phyloP scores from a whole-genome alignment of 441 rosid genomes.

The Lepidium campestre region DNA sequence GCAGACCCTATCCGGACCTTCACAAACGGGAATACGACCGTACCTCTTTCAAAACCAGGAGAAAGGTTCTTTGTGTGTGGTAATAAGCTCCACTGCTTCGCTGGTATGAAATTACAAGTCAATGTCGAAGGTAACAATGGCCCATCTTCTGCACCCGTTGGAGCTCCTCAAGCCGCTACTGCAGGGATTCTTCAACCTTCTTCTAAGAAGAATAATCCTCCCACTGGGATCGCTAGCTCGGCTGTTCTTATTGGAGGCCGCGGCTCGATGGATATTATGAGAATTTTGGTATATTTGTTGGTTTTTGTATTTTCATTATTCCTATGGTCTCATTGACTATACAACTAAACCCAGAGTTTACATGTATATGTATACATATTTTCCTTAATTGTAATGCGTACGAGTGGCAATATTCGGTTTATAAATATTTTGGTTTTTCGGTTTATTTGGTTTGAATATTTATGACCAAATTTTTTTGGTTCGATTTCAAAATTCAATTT shows the following conservation, averaged over 20 bases:
- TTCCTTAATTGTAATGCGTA: neutral
- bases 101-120: conserved; percentile 84
- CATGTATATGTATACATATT: neutral
- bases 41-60: conserved; percentile 55
- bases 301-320: conserved; percentile 15
- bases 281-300: neutral
- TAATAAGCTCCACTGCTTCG: conserved; percentile 59
- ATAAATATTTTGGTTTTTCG: neutral
- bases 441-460: neutral
- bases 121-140: conserved; percentile 35
- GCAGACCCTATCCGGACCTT: conserved; percentile 38
- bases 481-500: too few species aligned
- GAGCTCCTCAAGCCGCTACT: conserved; percentile 47
- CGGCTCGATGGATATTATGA: neutral
- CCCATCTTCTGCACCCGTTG: conserved; percentile 41
- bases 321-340: neutral
- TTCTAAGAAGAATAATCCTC: conserved; percentile 48
- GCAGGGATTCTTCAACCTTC: conserved; percentile 34
- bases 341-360: neutral
- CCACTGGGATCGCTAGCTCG: conserved; percentile 36
- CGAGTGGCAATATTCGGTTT: neutral
- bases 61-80: conserved; percentile 54
- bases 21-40: conserved; percentile 70
- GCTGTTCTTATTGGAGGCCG: neutral
- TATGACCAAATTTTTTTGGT: too few species aligned